A percentile compares a stretch with the other conserved stretches of the same genome.
Conservation (phyloP, 2,329 filamentous ascomycete species). For the Pezicula neosporulosa region DNA sequence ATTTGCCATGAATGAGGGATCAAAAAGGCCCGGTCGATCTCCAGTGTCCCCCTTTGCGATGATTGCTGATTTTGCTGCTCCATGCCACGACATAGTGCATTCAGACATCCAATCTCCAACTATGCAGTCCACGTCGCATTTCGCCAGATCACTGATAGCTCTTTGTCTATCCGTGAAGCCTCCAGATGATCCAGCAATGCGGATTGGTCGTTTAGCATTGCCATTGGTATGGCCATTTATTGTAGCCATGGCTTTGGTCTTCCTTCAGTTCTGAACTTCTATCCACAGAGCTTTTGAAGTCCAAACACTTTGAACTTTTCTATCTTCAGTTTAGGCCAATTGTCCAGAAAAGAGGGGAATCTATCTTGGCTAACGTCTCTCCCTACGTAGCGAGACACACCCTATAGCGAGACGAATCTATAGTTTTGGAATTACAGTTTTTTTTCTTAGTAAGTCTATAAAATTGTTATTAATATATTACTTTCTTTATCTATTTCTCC, state of each 20-base stretch:
- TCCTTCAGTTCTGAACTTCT: not conserved
- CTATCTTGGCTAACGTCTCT: constrained; percentile 1
- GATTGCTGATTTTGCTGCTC: constrained; percentile 17
- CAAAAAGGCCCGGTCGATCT: constrained; percentile 34
- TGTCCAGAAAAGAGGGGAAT: no score
- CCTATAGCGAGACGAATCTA: constrained; percentile 7
- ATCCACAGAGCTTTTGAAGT: no score
- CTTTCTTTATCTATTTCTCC: constrained; percentile 18
- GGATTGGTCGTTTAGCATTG: constrained; percentile 31
- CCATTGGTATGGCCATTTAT: constrained; percentile 5
- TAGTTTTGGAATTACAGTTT: constrained; percentile 11
- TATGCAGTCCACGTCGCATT: constrained; percentile 40
- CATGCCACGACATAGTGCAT: constrained; percentile 28
- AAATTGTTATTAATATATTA: constrained; percentile 11
- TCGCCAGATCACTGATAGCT: constrained; percentile 37
- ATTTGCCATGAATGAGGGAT: constrained; percentile 33
- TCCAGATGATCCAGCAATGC: constrained; percentile 39
- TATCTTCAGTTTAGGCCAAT: no score
- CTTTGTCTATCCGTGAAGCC: constrained; percentile 40
- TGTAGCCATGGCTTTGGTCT: constrained; percentile 1
- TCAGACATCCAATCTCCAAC: constrained; percentile 45
- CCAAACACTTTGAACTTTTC: no score
- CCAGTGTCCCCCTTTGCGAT: not conserved
- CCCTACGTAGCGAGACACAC: constrained; percentile 1
- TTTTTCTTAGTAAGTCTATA: constrained; percentile 12